Conservation (phyloP, 2,329 filamentous ascomycete genomes). For the Sporothrix euskadiensis region DNA sequence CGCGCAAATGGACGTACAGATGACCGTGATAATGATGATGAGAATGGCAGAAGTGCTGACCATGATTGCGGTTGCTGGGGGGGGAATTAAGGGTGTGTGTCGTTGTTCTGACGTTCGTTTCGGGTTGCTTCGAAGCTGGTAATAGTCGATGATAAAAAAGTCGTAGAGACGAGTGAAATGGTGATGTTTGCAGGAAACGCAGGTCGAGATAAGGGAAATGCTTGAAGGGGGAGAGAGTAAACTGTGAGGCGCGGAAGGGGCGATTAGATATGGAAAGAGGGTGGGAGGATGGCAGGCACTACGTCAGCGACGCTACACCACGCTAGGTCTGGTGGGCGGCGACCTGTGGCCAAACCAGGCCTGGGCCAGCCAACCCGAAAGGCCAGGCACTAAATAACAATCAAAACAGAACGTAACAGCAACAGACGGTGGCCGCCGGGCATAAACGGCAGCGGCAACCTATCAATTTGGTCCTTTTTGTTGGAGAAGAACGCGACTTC, state of each 20-base stretch:
- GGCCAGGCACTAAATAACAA: neutral
- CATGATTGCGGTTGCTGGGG: conserved; percentile 43
- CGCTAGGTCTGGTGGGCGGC: neutral
- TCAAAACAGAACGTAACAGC: neutral
- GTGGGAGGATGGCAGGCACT: conserved; percentile 14
- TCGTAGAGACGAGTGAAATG: neutral
- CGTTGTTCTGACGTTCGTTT: conserved; percentile 1
- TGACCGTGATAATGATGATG: conserved; percentile 54
- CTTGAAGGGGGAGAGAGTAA: neutral
- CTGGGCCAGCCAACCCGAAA: neutral
- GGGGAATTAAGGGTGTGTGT: neutral
- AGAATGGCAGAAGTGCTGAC: conserved; percentile 51
- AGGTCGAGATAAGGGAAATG: neutral
- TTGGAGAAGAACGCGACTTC: neutral
- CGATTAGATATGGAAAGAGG: conserved; percentile 7
- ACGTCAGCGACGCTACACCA: conserved; percentile 28
- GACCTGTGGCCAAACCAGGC: conserved; percentile 2
- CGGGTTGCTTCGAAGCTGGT: neutral
- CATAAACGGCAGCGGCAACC: conserved; percentile 1
- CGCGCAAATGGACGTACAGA: conserved; percentile 45
- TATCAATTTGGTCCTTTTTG: neutral
- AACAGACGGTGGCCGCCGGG: neutral
- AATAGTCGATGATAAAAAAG: neutral
- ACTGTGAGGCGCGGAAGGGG: conserved; percentile 1
- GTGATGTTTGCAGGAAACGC: neutral